phyloP scores from a whole-genome alignment of 2,329 filamentous ascomycete genomes.

The Colletotrichum horii region DNA sequence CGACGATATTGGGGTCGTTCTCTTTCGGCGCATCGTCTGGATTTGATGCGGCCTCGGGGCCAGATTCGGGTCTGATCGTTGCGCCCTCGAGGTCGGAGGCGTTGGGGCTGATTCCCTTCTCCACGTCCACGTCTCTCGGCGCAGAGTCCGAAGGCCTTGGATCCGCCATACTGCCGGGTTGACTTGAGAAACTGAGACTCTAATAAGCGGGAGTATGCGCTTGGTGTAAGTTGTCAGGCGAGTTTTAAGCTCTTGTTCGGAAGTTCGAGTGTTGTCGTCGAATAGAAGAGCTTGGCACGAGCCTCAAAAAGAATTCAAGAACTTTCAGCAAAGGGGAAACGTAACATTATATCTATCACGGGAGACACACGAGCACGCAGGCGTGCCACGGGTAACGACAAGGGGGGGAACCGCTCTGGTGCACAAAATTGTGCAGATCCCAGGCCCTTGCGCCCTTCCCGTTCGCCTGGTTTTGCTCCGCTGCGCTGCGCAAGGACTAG shows the following conservation, averaged over 20 bases:
- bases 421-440: conserved; percentile 9
- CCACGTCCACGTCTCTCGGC: neutral
- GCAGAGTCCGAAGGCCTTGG: neutral
- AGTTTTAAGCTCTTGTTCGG: neutral
- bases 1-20: conserved; percentile 43
- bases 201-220: neutral
- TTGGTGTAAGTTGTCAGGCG: neutral
- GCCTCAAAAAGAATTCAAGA: neutral
- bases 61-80: conserved; percentile 8
- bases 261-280: neutral
- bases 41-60: neutral
- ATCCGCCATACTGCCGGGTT: neutral
- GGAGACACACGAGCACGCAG: neutral
- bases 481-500: neutral
- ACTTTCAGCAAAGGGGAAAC: neutral
- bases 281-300: neutral
- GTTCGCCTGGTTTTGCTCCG: neutral
- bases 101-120: neutral
- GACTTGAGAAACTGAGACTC: neutral
- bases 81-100: conserved; percentile 9
- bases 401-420: neutral
- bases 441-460: neutral
- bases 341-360: neutral
- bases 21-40: neutral
- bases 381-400: neutral